Percentiles rank a stretch among this genome's conserved stretches.
phyloP scores from a whole-genome alignment of 768 basidiomycete genomes.

The Porphyrellus cyaneotinctus region DNA sequence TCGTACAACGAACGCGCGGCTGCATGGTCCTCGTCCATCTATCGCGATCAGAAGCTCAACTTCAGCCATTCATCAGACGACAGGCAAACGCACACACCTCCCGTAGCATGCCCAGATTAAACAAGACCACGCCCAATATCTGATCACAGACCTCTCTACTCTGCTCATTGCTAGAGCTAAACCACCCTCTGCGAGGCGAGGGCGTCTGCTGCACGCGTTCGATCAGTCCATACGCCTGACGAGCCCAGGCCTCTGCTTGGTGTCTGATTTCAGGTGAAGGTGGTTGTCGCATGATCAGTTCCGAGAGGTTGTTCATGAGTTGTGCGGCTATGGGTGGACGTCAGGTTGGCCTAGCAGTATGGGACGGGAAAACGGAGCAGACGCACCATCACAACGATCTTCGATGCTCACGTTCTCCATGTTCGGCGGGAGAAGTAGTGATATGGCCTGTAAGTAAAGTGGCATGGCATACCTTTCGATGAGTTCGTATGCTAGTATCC shows the following conservation, averaged over 20 bases:
- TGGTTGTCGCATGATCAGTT: conserved; percentile 35
- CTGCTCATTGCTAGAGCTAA: neutral
- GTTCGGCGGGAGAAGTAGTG: conserved; percentile 49
- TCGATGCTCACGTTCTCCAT: conserved; percentile 33
- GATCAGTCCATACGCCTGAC: conserved; percentile 36
- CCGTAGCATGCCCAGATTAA: conserved; percentile 55
- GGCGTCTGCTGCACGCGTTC: neutral
- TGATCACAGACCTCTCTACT: conserved; percentile 43
- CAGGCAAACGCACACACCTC: conserved; percentile 29
- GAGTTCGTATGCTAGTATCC: neutral
- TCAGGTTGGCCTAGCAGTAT: neutral
- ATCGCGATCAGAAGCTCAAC: neutral
- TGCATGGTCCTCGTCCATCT: conserved; percentile 34
- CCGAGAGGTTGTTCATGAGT: conserved; percentile 47
- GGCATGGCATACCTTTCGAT: conserved; percentile 53
- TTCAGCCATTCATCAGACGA: neutral
- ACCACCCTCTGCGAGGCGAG: neutral
- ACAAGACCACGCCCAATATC: conserved; percentile 54
- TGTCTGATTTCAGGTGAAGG: conserved; percentile 35
- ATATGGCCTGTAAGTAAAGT: conserved; percentile 63
- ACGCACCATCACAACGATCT: conserved; percentile 58
- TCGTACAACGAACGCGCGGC: conserved; percentile 31
- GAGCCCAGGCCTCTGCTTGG: conserved; percentile 60
- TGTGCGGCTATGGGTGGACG: conserved; percentile 36
- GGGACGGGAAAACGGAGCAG: neutral